Evolutionary conservation across 2,329 filamentous ascomycete genomes (phyloP).

Genomic region (Cladosporium sp.): DNA sequence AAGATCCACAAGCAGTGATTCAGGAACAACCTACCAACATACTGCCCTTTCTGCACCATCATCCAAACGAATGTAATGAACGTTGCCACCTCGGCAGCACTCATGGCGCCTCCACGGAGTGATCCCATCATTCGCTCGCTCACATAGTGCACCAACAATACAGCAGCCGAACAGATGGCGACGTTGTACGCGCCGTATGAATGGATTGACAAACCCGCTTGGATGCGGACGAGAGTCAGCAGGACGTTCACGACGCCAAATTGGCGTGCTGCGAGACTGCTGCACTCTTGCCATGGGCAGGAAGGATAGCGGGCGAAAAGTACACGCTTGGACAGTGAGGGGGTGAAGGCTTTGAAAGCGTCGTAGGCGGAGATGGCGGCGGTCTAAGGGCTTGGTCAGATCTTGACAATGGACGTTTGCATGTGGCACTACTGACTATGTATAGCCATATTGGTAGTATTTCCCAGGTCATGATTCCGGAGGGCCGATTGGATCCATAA

Average conservation of each 20-base stretch:
- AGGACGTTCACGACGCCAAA: not conserved
- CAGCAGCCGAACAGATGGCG: not conserved
- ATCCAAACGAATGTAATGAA: slow-evolving; percentile 5
- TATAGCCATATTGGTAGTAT: slow-evolving; percentile 3
- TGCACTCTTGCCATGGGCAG: not conserved
- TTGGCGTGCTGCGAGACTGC: slow-evolving; percentile 1
- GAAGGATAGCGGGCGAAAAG: not conserved
- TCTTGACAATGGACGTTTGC: not conserved
- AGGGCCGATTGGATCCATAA: not conserved
- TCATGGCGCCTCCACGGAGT: not conserved
- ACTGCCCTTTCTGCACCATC: slow-evolving; percentile 8
- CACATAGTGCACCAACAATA: slow-evolving; percentile 3
- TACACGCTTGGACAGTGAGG: slow-evolving; percentile 2
- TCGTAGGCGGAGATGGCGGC: slow-evolving; percentile 2
- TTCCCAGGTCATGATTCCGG: not conserved
- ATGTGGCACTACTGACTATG: not conserved
- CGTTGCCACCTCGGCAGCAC: not conserved
- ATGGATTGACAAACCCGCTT: not conserved
- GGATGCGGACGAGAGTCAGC: not conserved
- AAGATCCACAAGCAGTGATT: not conserved
- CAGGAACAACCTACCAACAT: not conserved
- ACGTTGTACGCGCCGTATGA: not conserved
- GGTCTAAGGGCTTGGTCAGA: not conserved
- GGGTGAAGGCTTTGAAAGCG: not conserved
- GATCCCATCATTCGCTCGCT: not conserved